Conservation (phyloP, 2,329 filamentous ascomycete genomes). For the Colletotrichum phormii region DNA sequence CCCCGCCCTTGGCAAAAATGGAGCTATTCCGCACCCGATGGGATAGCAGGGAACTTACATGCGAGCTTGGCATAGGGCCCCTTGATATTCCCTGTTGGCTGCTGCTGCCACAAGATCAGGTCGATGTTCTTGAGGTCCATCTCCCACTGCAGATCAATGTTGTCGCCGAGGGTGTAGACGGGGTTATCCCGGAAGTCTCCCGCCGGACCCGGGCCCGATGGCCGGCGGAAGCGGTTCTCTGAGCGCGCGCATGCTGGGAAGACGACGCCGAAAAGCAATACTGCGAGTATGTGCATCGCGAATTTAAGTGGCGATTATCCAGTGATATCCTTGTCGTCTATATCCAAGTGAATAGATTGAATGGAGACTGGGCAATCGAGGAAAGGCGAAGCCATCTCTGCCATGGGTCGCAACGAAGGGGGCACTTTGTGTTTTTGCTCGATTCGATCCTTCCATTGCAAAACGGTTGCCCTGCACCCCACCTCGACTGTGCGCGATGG, state of each 20-base stretch:
- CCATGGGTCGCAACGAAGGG: background rate
- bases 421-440: background rate
- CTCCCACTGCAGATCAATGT: slow-evolving; percentile 41
- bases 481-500: background rate
- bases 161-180: slow-evolving; percentile 38
- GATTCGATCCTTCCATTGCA: background rate
- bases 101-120: background rate
- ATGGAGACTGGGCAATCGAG: background rate
- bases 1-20: too few species aligned
- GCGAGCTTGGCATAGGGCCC: background rate
- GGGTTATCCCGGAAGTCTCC: slow-evolving; percentile 41
- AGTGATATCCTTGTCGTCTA: too few species aligned
- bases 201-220: background rate
- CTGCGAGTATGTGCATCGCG: background rate
- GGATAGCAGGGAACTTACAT: background rate
- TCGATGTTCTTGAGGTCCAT: slow-evolving; percentile 28
- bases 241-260: background rate
- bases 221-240: slow-evolving; percentile 1
- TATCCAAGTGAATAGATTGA: background rate
- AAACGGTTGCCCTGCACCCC: background rate
- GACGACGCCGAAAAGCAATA: background rate
- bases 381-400: background rate
- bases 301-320: background rate
- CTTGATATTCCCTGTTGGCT: background rate
- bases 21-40: too few species aligned